These are phyloP conservation scores for Blastocystis sp. DNA, from an alignment of 352 stramenopile genomes.

Conservation along the genomic window DNA sequence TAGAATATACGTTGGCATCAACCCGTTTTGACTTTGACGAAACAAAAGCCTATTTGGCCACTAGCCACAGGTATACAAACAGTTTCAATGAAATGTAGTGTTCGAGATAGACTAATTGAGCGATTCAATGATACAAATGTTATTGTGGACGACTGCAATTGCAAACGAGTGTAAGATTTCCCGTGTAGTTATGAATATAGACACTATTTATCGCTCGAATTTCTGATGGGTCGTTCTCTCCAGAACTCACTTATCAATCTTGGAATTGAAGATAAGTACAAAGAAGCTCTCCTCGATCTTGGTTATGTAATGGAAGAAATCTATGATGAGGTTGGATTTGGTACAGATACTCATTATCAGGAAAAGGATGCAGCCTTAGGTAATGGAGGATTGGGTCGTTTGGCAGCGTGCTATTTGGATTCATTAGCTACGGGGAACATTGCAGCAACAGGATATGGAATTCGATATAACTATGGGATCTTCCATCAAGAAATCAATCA, in stretches of 20 bases:
- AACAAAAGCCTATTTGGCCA: constrained; percentile 63
- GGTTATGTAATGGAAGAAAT: constrained; percentile 65
- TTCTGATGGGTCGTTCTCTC: constrained; percentile 65
- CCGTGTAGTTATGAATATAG: not conserved
- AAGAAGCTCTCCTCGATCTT: constrained; percentile 63
- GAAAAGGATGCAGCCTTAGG: constrained; percentile 65
- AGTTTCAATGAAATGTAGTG: not conserved
- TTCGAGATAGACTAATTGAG: constrained; percentile 64
- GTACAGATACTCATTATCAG: not conserved
- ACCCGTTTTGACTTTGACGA: constrained; percentile 65
- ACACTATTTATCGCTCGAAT: constrained; percentile 66
- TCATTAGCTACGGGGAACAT: constrained; percentile 65
- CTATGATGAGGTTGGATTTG: constrained; percentile 31
- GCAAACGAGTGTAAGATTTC: constrained; percentile 63
- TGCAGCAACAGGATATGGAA: constrained; percentile 65
- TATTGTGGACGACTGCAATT: constrained; percentile 58
- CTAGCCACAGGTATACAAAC: constrained; percentile 38
- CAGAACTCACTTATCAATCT: constrained; percentile 66
- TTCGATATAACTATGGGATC: constrained; percentile 66
- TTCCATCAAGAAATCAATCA: constrained; percentile 64
- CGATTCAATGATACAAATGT: constrained; percentile 64
- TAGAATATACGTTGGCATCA: constrained; percentile 64
- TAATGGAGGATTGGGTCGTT: constrained; percentile 65
- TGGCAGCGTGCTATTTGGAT: constrained; percentile 66
- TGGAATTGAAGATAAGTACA: constrained; percentile 64